phyloP scores from a whole-genome alignment of 75 land plant genomes.

The Cupressus sempervirens region DNA sequence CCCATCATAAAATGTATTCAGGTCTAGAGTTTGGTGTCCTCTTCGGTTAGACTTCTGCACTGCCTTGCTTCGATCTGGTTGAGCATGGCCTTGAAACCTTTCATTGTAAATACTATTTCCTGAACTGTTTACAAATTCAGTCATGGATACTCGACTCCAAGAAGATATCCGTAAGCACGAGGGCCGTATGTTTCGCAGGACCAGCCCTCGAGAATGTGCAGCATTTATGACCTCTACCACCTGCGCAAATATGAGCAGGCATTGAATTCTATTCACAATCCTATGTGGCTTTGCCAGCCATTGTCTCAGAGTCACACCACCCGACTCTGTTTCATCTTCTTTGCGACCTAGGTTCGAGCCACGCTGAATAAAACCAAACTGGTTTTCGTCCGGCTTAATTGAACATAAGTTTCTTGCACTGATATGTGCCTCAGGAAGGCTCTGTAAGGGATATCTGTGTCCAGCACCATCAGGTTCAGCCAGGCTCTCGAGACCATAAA shows the following conservation, averaged over 20 bases:
- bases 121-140: constrained; percentile 46
- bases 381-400: neutral
- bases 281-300: constrained; percentile 73
- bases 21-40: neutral
- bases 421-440: neutral
- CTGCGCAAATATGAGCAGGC: constrained; percentile 81
- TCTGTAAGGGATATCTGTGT: neutral
- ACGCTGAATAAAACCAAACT: neutral
- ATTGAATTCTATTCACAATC: constrained; percentile 52
- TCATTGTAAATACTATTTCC: neutral
- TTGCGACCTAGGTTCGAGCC: constrained; percentile 26
- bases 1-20: constrained; percentile 11
- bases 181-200: constrained; percentile 76
- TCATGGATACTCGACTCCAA: constrained; percentile 62
- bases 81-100: constrained; percentile 1
- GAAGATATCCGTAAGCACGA: constrained; percentile 87
- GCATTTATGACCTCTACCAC: constrained; percentile 70
- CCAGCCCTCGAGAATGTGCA: constrained; percentile 85
- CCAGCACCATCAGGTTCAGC: neutral
- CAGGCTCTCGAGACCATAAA: neutral
- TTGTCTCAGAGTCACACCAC: constrained; percentile 55
- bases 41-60: neutral
- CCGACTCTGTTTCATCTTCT: constrained; percentile 14
- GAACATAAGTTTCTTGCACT: neutral
- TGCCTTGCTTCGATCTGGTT: neutral